Evolutionary conservation across 1,284 basidiomycete genomes (phyloP), one percentile per base, ranked within the genome.

Genomic region (Inonotus hispidus): DNA sequence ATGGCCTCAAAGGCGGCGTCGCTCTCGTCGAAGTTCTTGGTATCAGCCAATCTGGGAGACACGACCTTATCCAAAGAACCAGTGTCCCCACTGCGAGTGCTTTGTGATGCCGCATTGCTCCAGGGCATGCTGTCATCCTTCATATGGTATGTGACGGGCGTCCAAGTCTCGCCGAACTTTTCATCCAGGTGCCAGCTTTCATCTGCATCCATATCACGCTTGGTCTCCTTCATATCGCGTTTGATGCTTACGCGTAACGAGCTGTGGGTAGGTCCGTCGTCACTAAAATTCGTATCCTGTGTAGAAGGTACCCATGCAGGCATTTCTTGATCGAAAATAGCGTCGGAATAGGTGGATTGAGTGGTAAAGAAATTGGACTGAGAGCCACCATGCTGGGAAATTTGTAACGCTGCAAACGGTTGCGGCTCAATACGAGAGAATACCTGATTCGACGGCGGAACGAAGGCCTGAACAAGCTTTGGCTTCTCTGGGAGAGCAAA

Each of bases 101-200:
- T 69, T 54, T 66, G 57, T 60, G 67, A 72, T 27, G 83, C 83
- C 52, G 80, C 69, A 14, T 83, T 84, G 65, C 84, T 88, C 88
- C 87, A 88, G 11, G 87, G 87, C 75, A 82, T 77, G 64, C 80
- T 84, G 64, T 88, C 87, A 55, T 88, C 85, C 64, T 81, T 72
- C 63, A 75, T 69, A 58, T 73, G 66, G 60, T 72, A 75, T 64
- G 73, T 69, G 8, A 68, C 71, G 49, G 83, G 83, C 29, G 80
- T 81, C 87, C 88, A 89, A 61, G 73, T 74, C 32, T 77, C 74
- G 2, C 77, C 74, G 60, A 86, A 73, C 67, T 83, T 85, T 63
- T 85, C 85, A 46, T 87, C 82, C 43, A 87, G 72, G 10, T 82
- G 84, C 86, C 87, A 90, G 68, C 85, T 88, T 67, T 88, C 86